A percentile compares a stretch with the other conserved stretches of the same genome.
phyloP scores from a whole-genome alignment of 805 yeast species.

The Lachancea quebecensis region DNA sequence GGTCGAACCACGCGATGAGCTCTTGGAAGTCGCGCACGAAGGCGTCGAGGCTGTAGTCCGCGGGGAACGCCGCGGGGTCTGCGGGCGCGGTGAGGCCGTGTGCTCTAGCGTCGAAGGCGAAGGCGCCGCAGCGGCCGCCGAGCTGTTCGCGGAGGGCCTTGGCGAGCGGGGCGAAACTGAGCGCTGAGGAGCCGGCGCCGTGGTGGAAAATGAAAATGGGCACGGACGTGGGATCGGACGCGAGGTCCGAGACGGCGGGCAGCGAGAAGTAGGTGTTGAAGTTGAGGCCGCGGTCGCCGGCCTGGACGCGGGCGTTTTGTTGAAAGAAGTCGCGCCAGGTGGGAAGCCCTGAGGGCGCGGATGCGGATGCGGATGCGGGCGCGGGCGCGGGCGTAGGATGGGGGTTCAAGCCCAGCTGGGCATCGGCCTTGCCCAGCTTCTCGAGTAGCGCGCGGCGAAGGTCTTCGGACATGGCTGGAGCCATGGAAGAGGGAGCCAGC shows the following conservation, averaged over 20 bases:
- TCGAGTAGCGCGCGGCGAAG: conserved; percentile 4
- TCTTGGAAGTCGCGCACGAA: conserved; percentile 53
- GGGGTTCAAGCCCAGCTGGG: neutral
- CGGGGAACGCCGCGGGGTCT: conserved; percentile 7
- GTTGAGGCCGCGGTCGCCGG: conserved; percentile 14
- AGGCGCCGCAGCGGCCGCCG: conserved; percentile 48
- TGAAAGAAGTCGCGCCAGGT: conserved; percentile 24
- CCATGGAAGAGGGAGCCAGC: too few species aligned
- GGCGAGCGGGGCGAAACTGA: conserved; percentile 61
- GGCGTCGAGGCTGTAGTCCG: conserved; percentile 39
- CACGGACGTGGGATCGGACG: conserved; percentile 8
- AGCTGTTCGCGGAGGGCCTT: conserved; percentile 28
- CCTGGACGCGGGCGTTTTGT: conserved; percentile 10
- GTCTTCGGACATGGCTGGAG: conserved; percentile 2
- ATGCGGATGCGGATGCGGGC: neutral
- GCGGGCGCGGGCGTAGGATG: too few species aligned
- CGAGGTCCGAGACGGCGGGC: conserved; percentile 33
- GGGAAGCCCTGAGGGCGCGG: conserved; percentile 2
- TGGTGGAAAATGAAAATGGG: conserved; percentile 78
- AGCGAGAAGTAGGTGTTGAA: conserved; percentile 54
- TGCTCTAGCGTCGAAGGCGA: conserved; percentile 76
- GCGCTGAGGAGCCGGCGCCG: conserved; percentile 90
- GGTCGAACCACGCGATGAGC: conserved; percentile 39
- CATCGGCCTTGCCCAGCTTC: conserved; percentile 2
- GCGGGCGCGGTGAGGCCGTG: conserved; percentile 54